Evolutionary conservation across 2,329 filamentous ascomycete species (phyloP), one percentile per base, ranked within the genome.

Genomic region (Exophiala dermatitidis): DNA sequence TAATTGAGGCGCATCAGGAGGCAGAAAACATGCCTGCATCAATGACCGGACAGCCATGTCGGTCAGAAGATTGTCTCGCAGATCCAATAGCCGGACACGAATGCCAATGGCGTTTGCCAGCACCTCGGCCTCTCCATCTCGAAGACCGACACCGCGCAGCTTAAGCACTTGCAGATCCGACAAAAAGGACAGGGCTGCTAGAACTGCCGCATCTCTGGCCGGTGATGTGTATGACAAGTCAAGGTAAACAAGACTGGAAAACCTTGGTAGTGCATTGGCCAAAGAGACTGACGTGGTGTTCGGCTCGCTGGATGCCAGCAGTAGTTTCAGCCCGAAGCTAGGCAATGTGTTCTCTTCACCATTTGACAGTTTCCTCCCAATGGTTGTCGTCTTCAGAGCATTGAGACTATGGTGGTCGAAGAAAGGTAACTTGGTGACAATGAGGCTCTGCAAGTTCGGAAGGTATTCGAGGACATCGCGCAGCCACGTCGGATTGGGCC

Each of bases 341-440:
- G 60, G 57, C 37, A 59, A 32, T 26, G 26, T 50, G 8, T 43
- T 48, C n/a, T 54, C 52, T 48, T 60, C 58, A 43, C 46, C 55
- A n/a, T 30, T 30, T 8, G 52, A 46, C 31, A 47, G 19, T 50
- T 43, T 57, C 42, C 51, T 55, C 9, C 45, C 48, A 5, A 26
- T 40, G 34, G 48, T 48, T 59, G 58, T 28, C 68, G 46, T 63
- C 48, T 69, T 73, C 50, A 83, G 62, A 2, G 74, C 76, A 52
- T 74, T 68, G 50, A 83, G 72, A 12, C 78, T 72, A 55, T 75
- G 74, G 63, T 84, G 79, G 52, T 84, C 81, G 61, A 84, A 83
- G 63, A 82, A 83, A 0, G 80, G 78, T 45, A 83, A 66, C 31
- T 73, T 74, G 10, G 78, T 75, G 7, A 83, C 79, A 53, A 83